Percentiles rank a stretch among this genome's conserved stretches.
phyloP scores from a whole-genome alignment of 2,329 filamentous ascomycete genomes.

The Phoma sp. region DNA sequence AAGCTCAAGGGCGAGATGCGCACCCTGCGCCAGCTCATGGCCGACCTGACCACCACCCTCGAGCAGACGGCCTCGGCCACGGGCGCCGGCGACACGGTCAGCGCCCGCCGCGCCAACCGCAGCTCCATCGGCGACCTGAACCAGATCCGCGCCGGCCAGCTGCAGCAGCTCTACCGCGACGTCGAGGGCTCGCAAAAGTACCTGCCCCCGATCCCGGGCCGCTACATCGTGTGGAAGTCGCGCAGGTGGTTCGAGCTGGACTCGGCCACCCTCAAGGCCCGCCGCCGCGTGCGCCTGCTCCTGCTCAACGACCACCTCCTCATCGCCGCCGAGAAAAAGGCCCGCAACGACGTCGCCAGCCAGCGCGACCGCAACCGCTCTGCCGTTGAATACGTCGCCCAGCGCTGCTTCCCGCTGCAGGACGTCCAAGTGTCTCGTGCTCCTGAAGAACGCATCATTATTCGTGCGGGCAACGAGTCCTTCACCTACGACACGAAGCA shows the following conservation, averaged over 20 bases:
- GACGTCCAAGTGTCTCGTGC: constrained; percentile 93
- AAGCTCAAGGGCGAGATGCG: constrained; percentile 97
- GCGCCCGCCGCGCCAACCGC: constrained; percentile 70
- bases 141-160: constrained; percentile 71
- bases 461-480: constrained; percentile 86
- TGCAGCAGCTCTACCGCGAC: constrained; percentile 89
- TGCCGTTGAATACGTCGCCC: constrained; percentile 78
- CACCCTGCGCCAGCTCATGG: constrained; percentile 86
- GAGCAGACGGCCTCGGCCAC: constrained; percentile 56
- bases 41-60: constrained; percentile 73
- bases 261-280: constrained; percentile 94
- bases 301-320: constrained; percentile 93
- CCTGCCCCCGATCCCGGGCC: constrained; percentile 85
- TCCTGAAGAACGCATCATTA: constrained; percentile 72
- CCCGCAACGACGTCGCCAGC: constrained; percentile 73
- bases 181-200: constrained; percentile 99
- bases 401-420: constrained; percentile 91
- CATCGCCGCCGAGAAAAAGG: constrained; percentile 92
- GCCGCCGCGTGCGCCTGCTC: constrained; percentile 88
- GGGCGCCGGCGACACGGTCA: constrained; percentile 45
- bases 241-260: constrained; percentile 95
- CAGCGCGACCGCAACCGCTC: constrained; percentile 53
- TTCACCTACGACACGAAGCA: constrained; percentile 95
- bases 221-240: constrained; percentile 92
- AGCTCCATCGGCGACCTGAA: constrained; percentile 84